Evolutionary conservation across 805 yeast genomes (phyloP), one percentile per base, ranked within the genome.

Genomic region (Yarrowia phangngaensis): DNA sequence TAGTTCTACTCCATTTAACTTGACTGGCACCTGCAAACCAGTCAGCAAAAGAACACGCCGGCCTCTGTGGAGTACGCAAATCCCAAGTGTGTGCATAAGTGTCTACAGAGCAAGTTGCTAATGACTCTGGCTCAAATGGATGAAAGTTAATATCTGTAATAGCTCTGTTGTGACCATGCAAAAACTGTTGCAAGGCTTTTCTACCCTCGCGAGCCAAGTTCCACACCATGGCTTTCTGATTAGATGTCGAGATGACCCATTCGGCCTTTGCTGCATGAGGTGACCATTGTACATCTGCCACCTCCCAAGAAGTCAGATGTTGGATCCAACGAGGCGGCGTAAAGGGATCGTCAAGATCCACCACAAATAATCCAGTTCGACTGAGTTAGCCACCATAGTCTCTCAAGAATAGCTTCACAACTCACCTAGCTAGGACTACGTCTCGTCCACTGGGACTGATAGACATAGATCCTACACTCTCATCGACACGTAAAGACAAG

Each of bases 211-310:
- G 68, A 0, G 84, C 79, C 53, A 92, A 66, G 65, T 92, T 90
- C 98, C 98, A 92, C 4, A 92, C 78, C 60, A 92, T 71, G 1
- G 95, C 97, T 67, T 90, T 90, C 61, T 90, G 98, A 64, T 90
- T 92, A 1, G 95, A 83, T 0, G 97, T 87, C 0, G 95, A 85
- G 1, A 90, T 82, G 32, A 92, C 86, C 95, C 97, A 89, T 5
- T 82, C 72, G 1, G 95, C 90, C 55, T 84, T 85, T 2, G 80
- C 73, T 5, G 75, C 71, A 61, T 92, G 97, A 0, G 97, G 96
- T 2, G 94, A 85, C 97, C 98, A 92, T 64, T 92, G 97, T 1
- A 90, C 97, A 63, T 90, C 97, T 0, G 98, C 96, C 3, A 92
- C 98, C 64, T 92, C 97, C 97, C 97, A 92, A 0, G 95, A 80